A percentile compares a stretch with the other conserved stretches of the same genome.
Conservation (phyloP, 176 grass and related monocot species). For the Eragrostis curvula region DNA sequence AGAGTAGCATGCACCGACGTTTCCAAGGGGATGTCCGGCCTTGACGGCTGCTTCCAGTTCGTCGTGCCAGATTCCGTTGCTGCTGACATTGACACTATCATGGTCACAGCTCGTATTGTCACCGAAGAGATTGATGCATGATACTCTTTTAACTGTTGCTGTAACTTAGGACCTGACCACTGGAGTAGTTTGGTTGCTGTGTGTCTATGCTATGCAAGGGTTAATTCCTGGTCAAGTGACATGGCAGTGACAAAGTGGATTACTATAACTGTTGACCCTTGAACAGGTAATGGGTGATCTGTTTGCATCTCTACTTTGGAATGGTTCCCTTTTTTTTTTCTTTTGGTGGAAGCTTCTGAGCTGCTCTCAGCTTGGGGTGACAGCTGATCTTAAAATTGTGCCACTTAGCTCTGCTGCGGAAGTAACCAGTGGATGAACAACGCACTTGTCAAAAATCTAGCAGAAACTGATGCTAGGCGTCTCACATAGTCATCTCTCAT, state of each 20-base stretch:
- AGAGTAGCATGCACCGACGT: slow-evolving; percentile 5
- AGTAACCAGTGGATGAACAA: too few relatives aligned
- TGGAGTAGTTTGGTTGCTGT: neutral
- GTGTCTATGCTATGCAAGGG: neutral
- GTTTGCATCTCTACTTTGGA: too few relatives aligned
- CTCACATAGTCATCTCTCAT: too few relatives aligned
- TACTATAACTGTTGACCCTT: neutral
- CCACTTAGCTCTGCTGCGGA: too few relatives aligned
- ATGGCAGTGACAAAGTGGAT: neutral
- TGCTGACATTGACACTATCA: neutral
- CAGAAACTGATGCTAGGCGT: too few relatives aligned
- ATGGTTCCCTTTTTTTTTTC: too few relatives aligned
- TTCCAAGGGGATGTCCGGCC: neutral
- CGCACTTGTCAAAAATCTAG: too few relatives aligned
- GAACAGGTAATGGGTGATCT: too few relatives aligned
- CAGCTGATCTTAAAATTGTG: too few relatives aligned
- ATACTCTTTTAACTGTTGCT: neutral
- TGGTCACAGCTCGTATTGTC: neutral
- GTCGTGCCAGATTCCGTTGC: neutral
- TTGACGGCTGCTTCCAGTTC: neutral
- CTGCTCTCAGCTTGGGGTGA: too few relatives aligned
- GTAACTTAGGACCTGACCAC: neutral
- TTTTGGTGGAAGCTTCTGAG: too few relatives aligned
- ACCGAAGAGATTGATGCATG: neutral
- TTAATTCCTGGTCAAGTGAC: neutral